Evolutionary conservation across 208 protist species (phyloP).

Genomic region (Strigomonas culicis): DNA sequence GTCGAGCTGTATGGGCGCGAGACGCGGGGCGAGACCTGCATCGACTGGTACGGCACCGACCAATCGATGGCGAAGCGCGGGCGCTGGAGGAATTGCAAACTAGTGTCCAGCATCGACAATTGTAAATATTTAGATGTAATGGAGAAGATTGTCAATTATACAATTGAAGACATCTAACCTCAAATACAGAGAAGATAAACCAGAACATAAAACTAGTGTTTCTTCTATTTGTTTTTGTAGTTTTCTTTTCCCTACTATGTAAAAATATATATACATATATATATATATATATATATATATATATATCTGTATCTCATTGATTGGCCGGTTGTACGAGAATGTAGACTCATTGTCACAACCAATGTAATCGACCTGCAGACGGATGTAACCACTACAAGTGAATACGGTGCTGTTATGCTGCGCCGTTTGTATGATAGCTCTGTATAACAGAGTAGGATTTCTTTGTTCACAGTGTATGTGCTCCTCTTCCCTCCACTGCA

Average conservation of each 20-base stretch:
- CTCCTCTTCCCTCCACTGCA: too few species aligned
- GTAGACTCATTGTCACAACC: too few species aligned
- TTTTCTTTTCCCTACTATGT: slow-evolving; percentile 1
- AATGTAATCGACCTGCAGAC: too few species aligned
- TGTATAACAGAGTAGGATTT: too few species aligned
- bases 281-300: background rate
- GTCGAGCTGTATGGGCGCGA: slow-evolving; percentile 66
- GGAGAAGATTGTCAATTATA: slow-evolving; percentile 23
- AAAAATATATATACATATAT: background rate
- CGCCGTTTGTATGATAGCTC: too few species aligned
- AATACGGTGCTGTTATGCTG: too few species aligned
- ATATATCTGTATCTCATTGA: background rate
- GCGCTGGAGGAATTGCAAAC: slow-evolving; percentile 69
- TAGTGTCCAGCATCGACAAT: slow-evolving; percentile 41
- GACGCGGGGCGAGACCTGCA: slow-evolving; percentile 63
- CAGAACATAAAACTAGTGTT: background rate
- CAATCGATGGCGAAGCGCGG: slow-evolving; percentile 81
- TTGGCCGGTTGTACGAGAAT: background rate
- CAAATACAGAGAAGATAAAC: background rate
- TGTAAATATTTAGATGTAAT: slow-evolving; percentile 43
- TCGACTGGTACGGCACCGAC: slow-evolving; percentile 87
- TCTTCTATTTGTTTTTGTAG: background rate
- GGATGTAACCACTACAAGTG: too few species aligned
- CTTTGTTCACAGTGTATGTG: too few species aligned
- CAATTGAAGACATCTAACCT: background rate